These are phyloP conservation scores for Artemisia annua DNA, from an alignment of 129 eudicot species.

Conservation along the genomic window DNA sequence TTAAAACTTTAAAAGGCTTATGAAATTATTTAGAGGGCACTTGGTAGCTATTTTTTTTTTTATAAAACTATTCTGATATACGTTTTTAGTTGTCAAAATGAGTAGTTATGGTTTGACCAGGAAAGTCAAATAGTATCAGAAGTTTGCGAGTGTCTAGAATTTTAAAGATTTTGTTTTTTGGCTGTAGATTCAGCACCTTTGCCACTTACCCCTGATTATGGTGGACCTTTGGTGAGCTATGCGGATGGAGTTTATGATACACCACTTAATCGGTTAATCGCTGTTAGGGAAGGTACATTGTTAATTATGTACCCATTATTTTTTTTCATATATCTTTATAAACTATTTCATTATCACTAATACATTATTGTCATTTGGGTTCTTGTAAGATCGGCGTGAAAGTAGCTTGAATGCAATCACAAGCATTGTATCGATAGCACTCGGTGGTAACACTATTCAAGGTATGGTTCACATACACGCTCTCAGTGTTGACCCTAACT, in stretches of 20 bases:
- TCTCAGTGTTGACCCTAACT: neutral
- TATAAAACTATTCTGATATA: too few species aligned
- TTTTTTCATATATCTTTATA: neutral
- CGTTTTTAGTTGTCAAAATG: neutral
- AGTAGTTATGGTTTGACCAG: neutral
- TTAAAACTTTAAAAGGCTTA: too few species aligned
- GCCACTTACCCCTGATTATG: conserved; percentile 88
- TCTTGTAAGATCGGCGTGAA: conserved; percentile 68
- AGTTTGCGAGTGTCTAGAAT: neutral
- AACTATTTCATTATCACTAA: neutral
- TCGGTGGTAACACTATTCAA: conserved; percentile 32
- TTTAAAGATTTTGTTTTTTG: neutral
- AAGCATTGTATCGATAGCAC: conserved; percentile 70
- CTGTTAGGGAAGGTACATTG: conserved; percentile 81
- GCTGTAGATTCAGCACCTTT: conserved; percentile 62
- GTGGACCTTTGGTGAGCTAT: conserved; percentile 71
- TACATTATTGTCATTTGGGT: conserved; percentile 4
- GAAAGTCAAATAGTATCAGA: neutral
- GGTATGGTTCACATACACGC: conserved; percentile 41
- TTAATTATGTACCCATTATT: neutral
- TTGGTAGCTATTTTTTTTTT: too few species aligned
- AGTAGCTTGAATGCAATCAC: conserved; percentile 66
- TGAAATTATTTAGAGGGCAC: too few species aligned
- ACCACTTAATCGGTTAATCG: conserved; percentile 70
- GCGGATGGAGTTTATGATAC: conserved; percentile 93